Evolutionary conservation across 2,329 filamentous ascomycete genomes (phyloP).

Genomic region (Camillea tinctor): DNA sequence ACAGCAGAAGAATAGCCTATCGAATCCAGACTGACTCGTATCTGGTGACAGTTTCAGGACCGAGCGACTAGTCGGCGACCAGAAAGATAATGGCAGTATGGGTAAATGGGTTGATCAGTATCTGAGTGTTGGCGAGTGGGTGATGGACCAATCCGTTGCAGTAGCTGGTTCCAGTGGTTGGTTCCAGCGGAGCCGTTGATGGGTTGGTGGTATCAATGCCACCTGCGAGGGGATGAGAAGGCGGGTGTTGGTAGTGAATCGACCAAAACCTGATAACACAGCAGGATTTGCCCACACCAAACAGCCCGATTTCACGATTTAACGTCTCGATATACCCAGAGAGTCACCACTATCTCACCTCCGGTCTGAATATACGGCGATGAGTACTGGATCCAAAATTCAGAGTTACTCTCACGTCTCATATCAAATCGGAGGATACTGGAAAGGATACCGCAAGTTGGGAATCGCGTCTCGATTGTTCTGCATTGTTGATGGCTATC

Average conservation of each 20-base stretch:
- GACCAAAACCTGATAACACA: neutral
- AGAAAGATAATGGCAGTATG: conserved; percentile 78
- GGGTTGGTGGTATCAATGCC: conserved; percentile 48
- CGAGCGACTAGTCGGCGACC: conserved; percentile 78
- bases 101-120: conserved; percentile 92
- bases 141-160: conserved; percentile 96
- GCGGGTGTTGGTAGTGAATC: neutral
- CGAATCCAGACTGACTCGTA: conserved; percentile 41
- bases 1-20: neutral
- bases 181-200: conserved; percentile 84
- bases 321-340: neutral
- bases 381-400: neutral
- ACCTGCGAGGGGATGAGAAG: conserved; percentile 3
- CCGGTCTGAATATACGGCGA: neutral
- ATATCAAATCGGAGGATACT: neutral
- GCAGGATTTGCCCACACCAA: conserved; percentile 1
- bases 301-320: neutral
- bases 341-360: neutral
- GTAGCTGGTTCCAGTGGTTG: conserved; percentile 84
- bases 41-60: conserved; percentile 78
- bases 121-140: conserved; percentile 91
- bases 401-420: neutral
- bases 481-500: neutral
- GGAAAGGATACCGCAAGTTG: neutral
- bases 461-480: neutral